phyloP scores from a whole-genome alignment of 192 early-diverging fungal species.

The Rhizoclosmatium globosum region DNA sequence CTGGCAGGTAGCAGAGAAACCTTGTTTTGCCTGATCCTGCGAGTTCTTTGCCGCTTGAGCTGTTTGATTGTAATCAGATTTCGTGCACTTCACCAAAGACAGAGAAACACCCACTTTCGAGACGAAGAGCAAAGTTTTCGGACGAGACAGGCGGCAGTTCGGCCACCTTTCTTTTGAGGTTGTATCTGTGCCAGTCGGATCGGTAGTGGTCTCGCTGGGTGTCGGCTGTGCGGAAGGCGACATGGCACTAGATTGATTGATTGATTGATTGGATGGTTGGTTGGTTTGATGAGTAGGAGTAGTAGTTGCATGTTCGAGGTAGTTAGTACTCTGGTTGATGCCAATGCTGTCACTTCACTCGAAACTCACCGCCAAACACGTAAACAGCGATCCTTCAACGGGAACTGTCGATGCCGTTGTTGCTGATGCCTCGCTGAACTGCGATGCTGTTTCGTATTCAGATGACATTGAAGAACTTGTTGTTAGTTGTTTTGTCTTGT shows the following conservation, averaged over 20 bases:
- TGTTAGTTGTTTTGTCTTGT: too few species aligned
- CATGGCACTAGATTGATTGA: conserved; percentile 72
- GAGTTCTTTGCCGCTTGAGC: conserved; percentile 29
- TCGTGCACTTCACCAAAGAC: neutral
- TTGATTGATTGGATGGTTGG: neutral
- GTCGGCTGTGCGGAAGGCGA: conserved; percentile 89
- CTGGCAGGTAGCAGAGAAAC: conserved; percentile 26
- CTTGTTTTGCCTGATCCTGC: conserved; percentile 28
- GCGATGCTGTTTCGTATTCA: conserved; percentile 52
- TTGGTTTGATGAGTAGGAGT: neutral
- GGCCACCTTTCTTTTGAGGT: conserved; percentile 96
- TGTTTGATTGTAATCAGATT: neutral
- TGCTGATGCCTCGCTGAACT: conserved; percentile 50
- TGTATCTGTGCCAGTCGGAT: conserved; percentile 99
- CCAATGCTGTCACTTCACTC: neutral
- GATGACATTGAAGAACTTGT: neutral
- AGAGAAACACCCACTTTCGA: conserved; percentile 46
- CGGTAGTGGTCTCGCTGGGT: conserved; percentile 92
- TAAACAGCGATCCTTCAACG: conserved; percentile 42
- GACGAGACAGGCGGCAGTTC: conserved; percentile 84
- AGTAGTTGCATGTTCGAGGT: neutral
- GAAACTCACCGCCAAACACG: conserved; percentile 51
- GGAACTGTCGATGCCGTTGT: conserved; percentile 28
- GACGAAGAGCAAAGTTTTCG: conserved; percentile 83
- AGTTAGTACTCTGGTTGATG: neutral